A percentile compares a stretch with the other conserved stretches of the same genome.
Evolutionary conservation across 192 early-diverging fungal genomes (phyloP).

Genomic region (Oehlia diaphana): DNA sequence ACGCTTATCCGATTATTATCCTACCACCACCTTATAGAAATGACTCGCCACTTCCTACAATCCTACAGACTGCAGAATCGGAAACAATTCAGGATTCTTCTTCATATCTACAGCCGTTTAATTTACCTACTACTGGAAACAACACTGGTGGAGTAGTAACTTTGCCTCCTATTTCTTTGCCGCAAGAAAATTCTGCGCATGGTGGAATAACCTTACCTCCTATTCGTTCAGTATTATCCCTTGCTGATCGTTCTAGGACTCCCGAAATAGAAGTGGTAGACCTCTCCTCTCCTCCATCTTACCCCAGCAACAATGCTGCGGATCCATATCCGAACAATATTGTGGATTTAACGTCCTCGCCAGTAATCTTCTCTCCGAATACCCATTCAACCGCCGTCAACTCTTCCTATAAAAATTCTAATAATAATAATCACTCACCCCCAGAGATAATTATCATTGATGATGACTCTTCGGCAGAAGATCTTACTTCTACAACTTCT

Average conservation of each 20-base stretch:
- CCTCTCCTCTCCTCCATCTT: neutral
- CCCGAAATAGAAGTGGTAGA: neutral
- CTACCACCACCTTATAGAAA: neutral
- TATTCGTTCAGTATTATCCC: neutral
- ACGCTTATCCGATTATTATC: neutral
- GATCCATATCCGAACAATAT: neutral
- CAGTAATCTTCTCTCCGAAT: neutral
- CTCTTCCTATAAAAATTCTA: neutral
- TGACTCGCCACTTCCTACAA: neutral
- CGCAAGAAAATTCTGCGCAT: constrained; percentile 5
- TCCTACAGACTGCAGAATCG: neutral
- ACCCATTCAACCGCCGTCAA: neutral
- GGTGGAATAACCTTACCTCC: constrained; percentile 16
- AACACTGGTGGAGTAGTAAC: neutral
- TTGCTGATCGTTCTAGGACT: neutral
- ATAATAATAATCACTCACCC: neutral
- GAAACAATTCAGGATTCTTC: neutral
- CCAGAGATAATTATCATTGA: neutral
- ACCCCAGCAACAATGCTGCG: neutral
- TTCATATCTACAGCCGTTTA: neutral
- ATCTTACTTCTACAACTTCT: neutral
- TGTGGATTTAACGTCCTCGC: neutral
- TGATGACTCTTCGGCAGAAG: neutral
- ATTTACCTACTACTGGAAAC: neutral
- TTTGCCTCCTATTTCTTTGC: constrained; percentile 8